These are phyloP conservation scores for Trypanosoma caninum DNA, from an alignment of 208 protist genomes.

Conservation along the genomic window DNA sequence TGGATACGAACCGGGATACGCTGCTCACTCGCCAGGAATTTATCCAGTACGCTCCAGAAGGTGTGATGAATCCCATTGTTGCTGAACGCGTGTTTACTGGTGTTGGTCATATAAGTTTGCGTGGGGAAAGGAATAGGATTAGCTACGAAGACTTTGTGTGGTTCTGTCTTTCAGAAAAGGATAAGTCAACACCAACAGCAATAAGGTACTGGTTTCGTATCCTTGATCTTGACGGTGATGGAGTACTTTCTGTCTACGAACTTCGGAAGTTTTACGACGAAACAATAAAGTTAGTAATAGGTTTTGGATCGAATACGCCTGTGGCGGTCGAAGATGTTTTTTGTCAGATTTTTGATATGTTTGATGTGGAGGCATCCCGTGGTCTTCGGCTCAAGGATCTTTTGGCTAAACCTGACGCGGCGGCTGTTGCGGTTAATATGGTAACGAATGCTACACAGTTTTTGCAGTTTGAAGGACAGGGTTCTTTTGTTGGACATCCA, in stretches of 20 bases:
- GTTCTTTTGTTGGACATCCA: constrained; percentile 82
- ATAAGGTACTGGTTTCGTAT: constrained; percentile 96
- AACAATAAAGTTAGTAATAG: constrained; percentile 73
- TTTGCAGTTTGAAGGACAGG: constrained; percentile 90
- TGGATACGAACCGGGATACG: constrained; percentile 95
- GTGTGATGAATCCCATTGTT: constrained; percentile 77
- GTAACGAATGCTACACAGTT: constrained; percentile 94
- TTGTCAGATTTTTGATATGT: constrained; percentile 95
- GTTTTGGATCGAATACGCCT: constrained; percentile 57
- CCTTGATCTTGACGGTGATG: constrained; percentile 94
- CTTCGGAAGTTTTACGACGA: constrained; percentile 92
- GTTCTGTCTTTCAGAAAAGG: constrained; percentile 95
- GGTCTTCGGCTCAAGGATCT: constrained; percentile 87
- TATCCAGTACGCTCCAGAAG: constrained; percentile 72
- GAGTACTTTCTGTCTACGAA: constrained; percentile 92
- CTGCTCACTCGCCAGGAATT: constrained; percentile 88
- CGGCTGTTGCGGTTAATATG: constrained; percentile 89
- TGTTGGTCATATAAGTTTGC: constrained; percentile 40
- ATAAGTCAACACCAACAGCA: constrained; percentile 89
- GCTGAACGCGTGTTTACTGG: constrained; percentile 80
- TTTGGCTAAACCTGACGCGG: constrained; percentile 67
- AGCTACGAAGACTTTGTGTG: constrained; percentile 95
- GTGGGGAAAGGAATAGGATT: constrained; percentile 51
- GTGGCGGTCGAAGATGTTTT: constrained; percentile 87
- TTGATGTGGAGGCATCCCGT: constrained; percentile 44